phyloP scores from a whole-genome alignment of 345 rosid genomes.

The Gossypium australe region DNA sequence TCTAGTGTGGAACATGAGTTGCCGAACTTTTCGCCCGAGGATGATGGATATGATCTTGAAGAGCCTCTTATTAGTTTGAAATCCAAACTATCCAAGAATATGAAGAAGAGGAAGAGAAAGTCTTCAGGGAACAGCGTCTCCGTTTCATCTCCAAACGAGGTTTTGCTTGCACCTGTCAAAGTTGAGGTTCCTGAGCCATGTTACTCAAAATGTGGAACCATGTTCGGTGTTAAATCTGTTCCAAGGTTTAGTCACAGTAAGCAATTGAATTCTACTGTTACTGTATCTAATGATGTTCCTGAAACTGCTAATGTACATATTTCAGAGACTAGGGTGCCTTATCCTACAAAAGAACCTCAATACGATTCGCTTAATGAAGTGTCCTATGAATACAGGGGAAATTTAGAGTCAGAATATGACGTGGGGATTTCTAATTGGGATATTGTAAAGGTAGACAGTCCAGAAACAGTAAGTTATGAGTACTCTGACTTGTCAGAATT shows the following conservation, averaged over 20 bases:
- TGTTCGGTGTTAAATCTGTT: slow-evolving; percentile 15
- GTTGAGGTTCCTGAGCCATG: slow-evolving; percentile 34
- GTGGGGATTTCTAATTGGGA: slow-evolving; percentile 25
- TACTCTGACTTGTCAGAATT: slow-evolving; percentile 16
- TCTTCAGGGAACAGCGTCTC: slow-evolving; percentile 17
- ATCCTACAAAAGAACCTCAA: slow-evolving; percentile 20
- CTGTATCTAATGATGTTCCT: slow-evolving; percentile 17
- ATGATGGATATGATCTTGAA: slow-evolving; percentile 40
- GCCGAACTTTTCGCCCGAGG: slow-evolving; percentile 13
- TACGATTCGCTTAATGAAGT: slow-evolving; percentile 20
- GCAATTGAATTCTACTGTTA: slow-evolving; percentile 16
- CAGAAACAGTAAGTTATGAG: slow-evolving; percentile 13
- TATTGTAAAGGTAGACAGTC: slow-evolving; percentile 20
- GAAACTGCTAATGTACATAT: slow-evolving; percentile 12
- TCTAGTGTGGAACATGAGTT: slow-evolving; percentile 18
- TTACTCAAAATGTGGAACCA: slow-evolving; percentile 27
- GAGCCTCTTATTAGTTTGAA: slow-evolving; percentile 52
- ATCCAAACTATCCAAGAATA: slow-evolving; percentile 36
- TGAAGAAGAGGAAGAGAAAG: slow-evolving; percentile 34
- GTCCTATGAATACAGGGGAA: slow-evolving; percentile 16
- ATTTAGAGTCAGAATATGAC: slow-evolving; percentile 11
- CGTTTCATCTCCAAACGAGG: slow-evolving; percentile 16
- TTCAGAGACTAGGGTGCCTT: slow-evolving; percentile 12
- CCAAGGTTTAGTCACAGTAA: slow-evolving; percentile 16
- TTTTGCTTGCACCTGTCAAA: slow-evolving; percentile 29